Evolutionary conservation across 2,329 filamentous ascomycete species (phyloP).

Genomic region (Amesomyces nigricolor): DNA sequence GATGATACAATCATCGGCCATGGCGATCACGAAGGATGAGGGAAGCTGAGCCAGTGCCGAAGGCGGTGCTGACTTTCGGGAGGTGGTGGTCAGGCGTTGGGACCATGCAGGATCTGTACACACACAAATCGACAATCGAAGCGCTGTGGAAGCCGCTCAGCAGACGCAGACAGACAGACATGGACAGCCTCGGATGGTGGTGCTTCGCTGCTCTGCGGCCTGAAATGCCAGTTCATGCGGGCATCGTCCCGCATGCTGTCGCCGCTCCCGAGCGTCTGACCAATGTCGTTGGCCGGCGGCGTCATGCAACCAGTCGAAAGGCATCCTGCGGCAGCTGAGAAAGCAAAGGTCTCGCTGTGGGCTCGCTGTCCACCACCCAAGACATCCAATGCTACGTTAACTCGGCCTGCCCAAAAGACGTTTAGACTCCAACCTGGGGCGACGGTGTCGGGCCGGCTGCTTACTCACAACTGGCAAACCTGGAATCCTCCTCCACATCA

Average conservation of each 20-base stretch:
- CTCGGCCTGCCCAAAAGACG: slow-evolving; percentile 1
- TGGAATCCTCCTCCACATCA: neutral
- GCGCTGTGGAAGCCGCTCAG: slow-evolving; percentile 17
- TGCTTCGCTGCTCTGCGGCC: neutral
- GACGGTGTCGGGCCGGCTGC: neutral
- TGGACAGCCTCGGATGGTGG: neutral
- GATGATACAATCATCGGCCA: too few relatives aligned
- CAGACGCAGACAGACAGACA: neutral
- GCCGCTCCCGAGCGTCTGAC: neutral
- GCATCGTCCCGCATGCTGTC: neutral
- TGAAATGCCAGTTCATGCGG: slow-evolving; percentile 1
- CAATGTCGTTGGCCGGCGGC: slow-evolving; percentile 7
- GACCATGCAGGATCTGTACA: slow-evolving; percentile 16
- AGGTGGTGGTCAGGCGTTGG: neutral
- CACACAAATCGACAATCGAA: slow-evolving; percentile 12
- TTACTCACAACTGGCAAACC: neutral
- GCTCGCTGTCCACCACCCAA: too few relatives aligned
- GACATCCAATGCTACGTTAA: slow-evolving; percentile 16
- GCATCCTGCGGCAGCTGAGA: neutral
- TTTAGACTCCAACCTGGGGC: neutral
- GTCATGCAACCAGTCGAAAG: neutral
- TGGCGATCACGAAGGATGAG: too few relatives aligned
- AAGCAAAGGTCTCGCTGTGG: neutral
- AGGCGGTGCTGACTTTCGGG: neutral
- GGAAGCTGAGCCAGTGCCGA: too few relatives aligned